phyloP scores from a whole-genome alignment of 2,329 filamentous ascomycete species.

The Hypocrella siamensis region DNA sequence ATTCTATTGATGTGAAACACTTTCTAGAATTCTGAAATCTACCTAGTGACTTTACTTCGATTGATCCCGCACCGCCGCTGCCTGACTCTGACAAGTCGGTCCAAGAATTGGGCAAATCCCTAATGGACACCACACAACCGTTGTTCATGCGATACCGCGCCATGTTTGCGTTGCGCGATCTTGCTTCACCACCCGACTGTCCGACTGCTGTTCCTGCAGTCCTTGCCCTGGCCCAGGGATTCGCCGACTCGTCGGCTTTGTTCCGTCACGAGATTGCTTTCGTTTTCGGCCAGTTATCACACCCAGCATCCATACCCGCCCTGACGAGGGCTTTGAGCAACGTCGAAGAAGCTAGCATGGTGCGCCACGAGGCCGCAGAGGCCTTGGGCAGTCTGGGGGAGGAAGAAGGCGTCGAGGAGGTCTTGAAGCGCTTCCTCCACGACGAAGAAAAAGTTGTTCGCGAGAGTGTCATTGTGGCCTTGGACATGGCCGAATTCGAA shows the following conservation, averaged over 20 bases:
- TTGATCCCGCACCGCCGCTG: slow-evolving; percentile 86
- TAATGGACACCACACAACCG: slow-evolving; percentile 65
- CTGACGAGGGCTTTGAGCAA: slow-evolving; percentile 67
- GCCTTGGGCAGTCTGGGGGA: slow-evolving; percentile 87
- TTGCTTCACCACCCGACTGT: slow-evolving; percentile 82
- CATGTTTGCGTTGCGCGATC: slow-evolving; percentile 93
- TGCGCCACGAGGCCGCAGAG: slow-evolving; percentile 92
- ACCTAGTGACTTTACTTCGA: slow-evolving; percentile 76
- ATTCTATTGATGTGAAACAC: not conserved
- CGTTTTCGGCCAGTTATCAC: slow-evolving; percentile 90
- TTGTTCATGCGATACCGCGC: slow-evolving; percentile 90
- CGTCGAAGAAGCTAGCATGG: slow-evolving; percentile 79
- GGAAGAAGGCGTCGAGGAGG: slow-evolving; percentile 82
- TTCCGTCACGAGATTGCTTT: slow-evolving; percentile 98
- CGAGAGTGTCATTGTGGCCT: slow-evolving; percentile 84
- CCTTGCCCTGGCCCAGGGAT: slow-evolving; percentile 68
- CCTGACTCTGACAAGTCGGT: slow-evolving; percentile 56
- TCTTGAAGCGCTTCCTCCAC: slow-evolving; percentile 65
- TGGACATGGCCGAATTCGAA: slow-evolving; percentile 98
- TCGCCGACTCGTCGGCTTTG: slow-evolving; percentile 73
- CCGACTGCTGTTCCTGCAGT: slow-evolving; percentile 82
- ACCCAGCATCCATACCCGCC: slow-evolving; percentile 91
- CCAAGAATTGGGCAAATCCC: slow-evolving; percentile 54
- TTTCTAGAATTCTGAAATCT: not conserved
- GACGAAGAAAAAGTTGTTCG: slow-evolving; percentile 88